phyloP scores from a whole-genome alignment of 1,139 yeast genomes.

The Geotrichum bryndzae region DNA sequence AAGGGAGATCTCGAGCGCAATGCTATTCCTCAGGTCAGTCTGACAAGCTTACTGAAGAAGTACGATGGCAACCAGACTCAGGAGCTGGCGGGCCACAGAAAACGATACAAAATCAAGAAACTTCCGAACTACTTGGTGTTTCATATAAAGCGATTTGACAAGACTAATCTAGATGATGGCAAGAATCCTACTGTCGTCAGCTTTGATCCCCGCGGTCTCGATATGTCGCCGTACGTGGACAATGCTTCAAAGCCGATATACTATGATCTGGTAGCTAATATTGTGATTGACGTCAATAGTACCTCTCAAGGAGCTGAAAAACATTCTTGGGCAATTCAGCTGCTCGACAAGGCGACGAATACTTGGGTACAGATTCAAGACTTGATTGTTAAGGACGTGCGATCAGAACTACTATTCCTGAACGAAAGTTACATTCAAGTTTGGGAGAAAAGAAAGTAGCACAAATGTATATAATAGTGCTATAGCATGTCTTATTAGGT shows the following conservation, averaged over 20 bases:
- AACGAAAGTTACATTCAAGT: slow-evolving; percentile 61
- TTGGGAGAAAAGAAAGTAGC: slow-evolving; percentile 43
- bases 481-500: too few species aligned
- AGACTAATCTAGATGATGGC: slow-evolving; percentile 33
- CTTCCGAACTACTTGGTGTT: slow-evolving; percentile 52
- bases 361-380: slow-evolving; percentile 59
- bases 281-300: slow-evolving; percentile 42
- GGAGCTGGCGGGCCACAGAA: slow-evolving; percentile 34
- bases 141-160: slow-evolving; percentile 51
- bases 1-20: slow-evolving; percentile 37
- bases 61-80: slow-evolving; percentile 40
- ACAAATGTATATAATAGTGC: too few species aligned
- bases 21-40: slow-evolving; percentile 49
- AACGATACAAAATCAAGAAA: slow-evolving; percentile 40
- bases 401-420: slow-evolving; percentile 55
- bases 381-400: slow-evolving; percentile 42
- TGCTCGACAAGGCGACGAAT: slow-evolving; percentile 40
- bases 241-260: slow-evolving; percentile 20
- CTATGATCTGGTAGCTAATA: slow-evolving; percentile 48
- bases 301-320: slow-evolving; percentile 15
- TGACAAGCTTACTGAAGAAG: slow-evolving; percentile 45
- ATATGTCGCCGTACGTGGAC: slow-evolving; percentile 37
- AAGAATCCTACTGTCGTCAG: slow-evolving; percentile 62
- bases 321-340: slow-evolving; percentile 47
- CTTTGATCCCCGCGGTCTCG: slow-evolving; percentile 45